Base-by-base conservation (phyloP, 805 yeast genomes). In the Candida oleophila region DNA sequence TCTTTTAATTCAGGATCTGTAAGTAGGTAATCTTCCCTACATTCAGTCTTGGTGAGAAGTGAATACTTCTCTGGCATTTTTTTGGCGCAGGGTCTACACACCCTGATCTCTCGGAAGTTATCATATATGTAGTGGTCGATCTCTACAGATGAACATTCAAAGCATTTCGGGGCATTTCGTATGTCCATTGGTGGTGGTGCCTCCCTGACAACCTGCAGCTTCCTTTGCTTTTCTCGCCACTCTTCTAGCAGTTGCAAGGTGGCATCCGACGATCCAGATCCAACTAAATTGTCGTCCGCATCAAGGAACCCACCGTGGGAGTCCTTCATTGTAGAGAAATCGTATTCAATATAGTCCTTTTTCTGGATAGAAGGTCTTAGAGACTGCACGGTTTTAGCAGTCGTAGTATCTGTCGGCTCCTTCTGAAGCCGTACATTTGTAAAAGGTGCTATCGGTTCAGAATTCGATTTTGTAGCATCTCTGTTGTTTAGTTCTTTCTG, bases 1-100 rank as follows among this genome's bases (percentile, higher is more conserved):
- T 94, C 99, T 44, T 80, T 76, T 38, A 94, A 73, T 61, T 94
- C 99, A 0, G 97, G 94, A 42, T 94, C 99, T 0, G 99, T 94
- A 22, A 94, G 64, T 37, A 94, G 77, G 62, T 94, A 94, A 67
- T 94, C 99, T 55, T 87, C 92, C 36, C 83, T 80, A 64, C 97
- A 90, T 66, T 94, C 99, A 0, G 99, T 94, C 66, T 94, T 94
- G 5, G 99, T 94, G 43, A 94, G 67, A 18, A 94, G 65, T 0
- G 98, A 81, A 62, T 92, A 94, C 59, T 94, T 94, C 35, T 94
- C 96, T 0, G 97, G 96, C 19, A 68, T 66, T 48, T 76, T 74
- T 55, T 80, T 81, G 30, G 81, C 82, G 64, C 99, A 94, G 43
- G 77, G 72, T 43, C 85, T 79, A 64, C 99, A 94, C 7, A 91